phyloP scores from a whole-genome alignment of 2,329 filamentous ascomycete species.

The Xylaria sp. region DNA sequence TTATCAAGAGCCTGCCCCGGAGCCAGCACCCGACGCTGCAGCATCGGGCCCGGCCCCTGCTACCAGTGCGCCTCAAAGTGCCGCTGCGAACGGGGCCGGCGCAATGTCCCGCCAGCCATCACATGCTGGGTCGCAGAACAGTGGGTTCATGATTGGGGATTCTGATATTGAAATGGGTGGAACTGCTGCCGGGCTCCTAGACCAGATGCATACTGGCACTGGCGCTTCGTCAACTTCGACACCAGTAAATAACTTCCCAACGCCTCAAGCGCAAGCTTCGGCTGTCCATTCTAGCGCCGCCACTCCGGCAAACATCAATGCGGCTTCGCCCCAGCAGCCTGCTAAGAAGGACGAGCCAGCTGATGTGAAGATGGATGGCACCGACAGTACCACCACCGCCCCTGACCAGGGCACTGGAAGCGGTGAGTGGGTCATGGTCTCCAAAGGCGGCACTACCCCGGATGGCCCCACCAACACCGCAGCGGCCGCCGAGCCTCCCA shows the following conservation, averaged over 20 bases:
- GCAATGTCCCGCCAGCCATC: constrained; percentile 57
- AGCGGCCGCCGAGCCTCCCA: constrained; percentile 27
- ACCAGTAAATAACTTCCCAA: constrained; percentile 61
- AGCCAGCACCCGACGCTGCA: constrained; percentile 40
- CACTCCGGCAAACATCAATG: constrained; percentile 56
- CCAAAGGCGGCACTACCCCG: constrained; percentile 59
- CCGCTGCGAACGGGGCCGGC: constrained; percentile 29
- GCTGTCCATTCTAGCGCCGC: constrained; percentile 57
- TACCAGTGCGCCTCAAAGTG: constrained; percentile 25
- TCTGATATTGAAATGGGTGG: constrained; percentile 67
- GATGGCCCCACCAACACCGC: constrained; percentile 35
- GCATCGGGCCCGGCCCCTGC: constrained; percentile 10
- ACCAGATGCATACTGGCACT: constrained; percentile 68
- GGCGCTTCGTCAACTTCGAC: constrained; percentile 63
- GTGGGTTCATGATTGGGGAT: constrained; percentile 59
- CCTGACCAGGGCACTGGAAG: constrained; percentile 54
- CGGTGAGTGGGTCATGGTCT: constrained; percentile 77
- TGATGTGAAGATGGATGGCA: constrained; percentile 60
- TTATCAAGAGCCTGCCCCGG: constrained; percentile 62
- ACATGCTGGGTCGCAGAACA: constrained; percentile 58
- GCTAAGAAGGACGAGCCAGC: constrained; percentile 34
- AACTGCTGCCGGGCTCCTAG: constrained; percentile 65
- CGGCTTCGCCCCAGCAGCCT: constrained; percentile 47
- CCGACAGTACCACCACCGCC: constrained; percentile 48
- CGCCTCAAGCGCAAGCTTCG: constrained; percentile 63